Percentiles rank a stretch among this genome's conserved stretches.
phyloP scores from a whole-genome alignment of 495 filamentous ascomycete species.

The Hyaloscypha variabilis region DNA sequence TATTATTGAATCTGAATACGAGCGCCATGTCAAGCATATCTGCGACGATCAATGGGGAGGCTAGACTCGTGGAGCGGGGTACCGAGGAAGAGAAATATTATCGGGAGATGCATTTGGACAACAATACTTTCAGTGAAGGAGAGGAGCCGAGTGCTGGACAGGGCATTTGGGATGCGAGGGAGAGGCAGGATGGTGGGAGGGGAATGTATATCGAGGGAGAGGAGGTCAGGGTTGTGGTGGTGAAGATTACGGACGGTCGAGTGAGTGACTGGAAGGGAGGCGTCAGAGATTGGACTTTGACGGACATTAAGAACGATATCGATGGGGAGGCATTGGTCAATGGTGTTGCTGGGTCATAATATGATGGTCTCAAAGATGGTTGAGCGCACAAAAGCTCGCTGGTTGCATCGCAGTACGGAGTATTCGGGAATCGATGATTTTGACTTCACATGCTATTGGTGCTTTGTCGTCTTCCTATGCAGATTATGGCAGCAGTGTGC shows the following conservation, averaged over 20 bases:
- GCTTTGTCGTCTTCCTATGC: too few relatives aligned
- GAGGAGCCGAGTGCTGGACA: slow-evolving; percentile 28
- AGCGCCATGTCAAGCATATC: slow-evolving; percentile 86
- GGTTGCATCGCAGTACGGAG: neutral
- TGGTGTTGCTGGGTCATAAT: slow-evolving; percentile 39
- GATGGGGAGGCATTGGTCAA: slow-evolving; percentile 33
- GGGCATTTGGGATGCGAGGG: slow-evolving; percentile 14
- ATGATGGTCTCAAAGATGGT: neutral
- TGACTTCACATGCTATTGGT: neutral
- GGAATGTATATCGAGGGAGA: slow-evolving; percentile 68
- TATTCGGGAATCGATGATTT: neutral
- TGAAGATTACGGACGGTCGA: slow-evolving; percentile 71
- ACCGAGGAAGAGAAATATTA: slow-evolving; percentile 83
- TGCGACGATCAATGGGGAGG: slow-evolving; percentile 87
- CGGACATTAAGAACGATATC: slow-evolving; percentile 9
- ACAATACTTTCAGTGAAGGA: slow-evolving; percentile 75
- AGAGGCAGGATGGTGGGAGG: slow-evolving; percentile 47
- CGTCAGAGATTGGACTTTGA: slow-evolving; percentile 70
- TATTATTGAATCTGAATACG: slow-evolving; percentile 89
- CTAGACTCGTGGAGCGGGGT: slow-evolving; percentile 67
- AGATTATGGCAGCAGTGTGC: too few relatives aligned
- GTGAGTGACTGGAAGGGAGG: slow-evolving; percentile 83
- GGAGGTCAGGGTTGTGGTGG: slow-evolving; percentile 73
- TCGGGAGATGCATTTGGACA: slow-evolving; percentile 80
- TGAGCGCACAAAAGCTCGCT: neutral